A percentile compares a stretch with the other conserved stretches of the same genome.
Conservation (phyloP, 73 alveolate genomes). For the Tetrahymena elliotti region DNA sequence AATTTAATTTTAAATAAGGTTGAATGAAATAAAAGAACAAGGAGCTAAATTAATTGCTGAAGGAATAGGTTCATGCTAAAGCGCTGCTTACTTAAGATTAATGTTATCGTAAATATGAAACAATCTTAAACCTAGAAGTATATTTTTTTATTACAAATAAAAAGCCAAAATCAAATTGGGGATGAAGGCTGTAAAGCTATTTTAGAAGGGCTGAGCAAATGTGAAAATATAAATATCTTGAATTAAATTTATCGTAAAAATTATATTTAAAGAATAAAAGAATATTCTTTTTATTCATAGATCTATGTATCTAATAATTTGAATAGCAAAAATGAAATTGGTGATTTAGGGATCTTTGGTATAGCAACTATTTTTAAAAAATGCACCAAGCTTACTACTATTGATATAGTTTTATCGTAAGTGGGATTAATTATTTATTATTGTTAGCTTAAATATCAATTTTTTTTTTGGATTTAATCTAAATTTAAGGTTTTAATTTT, state of each 20-base stretch:
- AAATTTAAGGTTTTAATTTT: no score
- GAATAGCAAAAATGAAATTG: not conserved
- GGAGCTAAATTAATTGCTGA: not conserved
- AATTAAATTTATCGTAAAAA: not conserved
- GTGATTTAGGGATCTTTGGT: not conserved
- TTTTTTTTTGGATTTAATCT: no score
- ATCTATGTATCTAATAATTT: no score
- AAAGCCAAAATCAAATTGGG: not conserved
- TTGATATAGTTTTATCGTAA: not conserved
- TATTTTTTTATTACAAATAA: no score
- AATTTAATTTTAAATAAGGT: not conserved
- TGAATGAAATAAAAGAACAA: not conserved
- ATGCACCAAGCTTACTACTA: not conserved
- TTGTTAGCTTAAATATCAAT: no score
- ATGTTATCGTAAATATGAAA: not conserved
- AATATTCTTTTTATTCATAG: no score
- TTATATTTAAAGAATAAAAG: no score
- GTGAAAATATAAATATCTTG: not conserved
- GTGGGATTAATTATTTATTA: no score
- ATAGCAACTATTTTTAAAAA: not conserved
- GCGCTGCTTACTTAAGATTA: no score
- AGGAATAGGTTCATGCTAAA: not conserved
- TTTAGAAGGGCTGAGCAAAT: not conserved
- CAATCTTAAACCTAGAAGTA: no score
- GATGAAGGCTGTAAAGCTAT: not conserved